Conservation (phyloP, 495 filamentous ascomycete species). For the Talaromyces ruber region DNA sequence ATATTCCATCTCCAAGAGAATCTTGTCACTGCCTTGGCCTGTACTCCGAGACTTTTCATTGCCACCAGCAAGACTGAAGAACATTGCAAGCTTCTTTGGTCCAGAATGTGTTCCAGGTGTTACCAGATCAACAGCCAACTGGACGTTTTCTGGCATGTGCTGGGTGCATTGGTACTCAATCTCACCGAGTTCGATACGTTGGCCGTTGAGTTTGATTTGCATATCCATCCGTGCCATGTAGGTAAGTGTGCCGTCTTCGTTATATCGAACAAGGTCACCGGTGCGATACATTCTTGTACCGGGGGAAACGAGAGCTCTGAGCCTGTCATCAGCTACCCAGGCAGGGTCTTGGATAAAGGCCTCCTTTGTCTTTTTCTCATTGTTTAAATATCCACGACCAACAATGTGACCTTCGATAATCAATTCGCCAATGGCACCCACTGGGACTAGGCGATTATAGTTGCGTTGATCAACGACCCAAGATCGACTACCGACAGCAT, state of each 20-base stretch:
- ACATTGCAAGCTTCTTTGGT: slow-evolving; percentile 31
- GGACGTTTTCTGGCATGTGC: slow-evolving; percentile 21
- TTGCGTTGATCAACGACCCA: slow-evolving; percentile 56
- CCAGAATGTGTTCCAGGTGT: slow-evolving; percentile 23
- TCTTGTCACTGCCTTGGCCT: not conserved
- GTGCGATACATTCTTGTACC: slow-evolving; percentile 37
- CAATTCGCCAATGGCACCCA: slow-evolving; percentile 58
- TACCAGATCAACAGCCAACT: slow-evolving; percentile 36
- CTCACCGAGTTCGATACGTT: slow-evolving; percentile 57
- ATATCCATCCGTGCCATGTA: slow-evolving; percentile 54
- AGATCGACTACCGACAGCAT: slow-evolving; percentile 25
- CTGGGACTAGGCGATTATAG: slow-evolving; percentile 45
- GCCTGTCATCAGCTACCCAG: slow-evolving; percentile 26
- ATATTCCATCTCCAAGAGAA: slow-evolving; percentile 27
- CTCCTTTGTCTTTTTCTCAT: slow-evolving; percentile 44
- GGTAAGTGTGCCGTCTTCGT: slow-evolving; percentile 39
- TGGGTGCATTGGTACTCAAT: slow-evolving; percentile 48
- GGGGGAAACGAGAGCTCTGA: slow-evolving; percentile 17
- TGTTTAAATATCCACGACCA: slow-evolving; percentile 49
- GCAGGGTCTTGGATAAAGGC: slow-evolving; percentile 46
- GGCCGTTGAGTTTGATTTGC: slow-evolving; percentile 58
- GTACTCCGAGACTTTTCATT: slow-evolving; percentile 10
- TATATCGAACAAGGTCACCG: slow-evolving; percentile 45
- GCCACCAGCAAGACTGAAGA: slow-evolving; percentile 26
- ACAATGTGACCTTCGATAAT: slow-evolving; percentile 56